These are phyloP conservation scores for Ophiostoma piceae DNA, from an alignment of 2,329 filamentous ascomycete species.

Conservation along the genomic window DNA sequence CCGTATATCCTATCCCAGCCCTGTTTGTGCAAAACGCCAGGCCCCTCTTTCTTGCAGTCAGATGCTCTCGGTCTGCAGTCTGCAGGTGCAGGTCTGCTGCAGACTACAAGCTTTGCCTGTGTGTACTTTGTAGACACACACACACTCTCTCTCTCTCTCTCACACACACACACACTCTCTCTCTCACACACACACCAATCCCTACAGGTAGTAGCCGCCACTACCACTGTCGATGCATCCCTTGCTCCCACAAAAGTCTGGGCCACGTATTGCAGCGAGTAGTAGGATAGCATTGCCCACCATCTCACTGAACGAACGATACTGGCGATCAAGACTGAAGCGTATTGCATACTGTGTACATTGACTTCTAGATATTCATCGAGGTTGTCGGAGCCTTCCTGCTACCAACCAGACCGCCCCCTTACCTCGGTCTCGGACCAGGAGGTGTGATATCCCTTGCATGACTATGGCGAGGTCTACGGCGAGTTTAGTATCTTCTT, in stretches of 20 bases:
- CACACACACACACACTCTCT: not conserved
- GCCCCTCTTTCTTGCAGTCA: slow-evolving; percentile 8
- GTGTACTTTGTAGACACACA: not conserved
- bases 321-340: not conserved
- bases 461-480: not conserved
- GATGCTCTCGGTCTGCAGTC: not conserved
- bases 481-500: not conserved
- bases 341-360: not conserved
- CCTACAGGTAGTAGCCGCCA: not conserved
- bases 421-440: not conserved
- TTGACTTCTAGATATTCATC: too few species aligned
- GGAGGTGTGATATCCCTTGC: not conserved
- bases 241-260: not conserved
- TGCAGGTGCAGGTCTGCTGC: not conserved
- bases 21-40: not conserved
- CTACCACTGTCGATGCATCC: not conserved
- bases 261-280: not conserved
- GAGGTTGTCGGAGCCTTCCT: not conserved
- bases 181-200: not conserved
- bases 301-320: not conserved
- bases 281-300: not conserved
- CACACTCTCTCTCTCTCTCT: not conserved
- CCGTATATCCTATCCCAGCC: not conserved
- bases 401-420: not conserved
- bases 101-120: not conserved